Base-by-base conservation (phyloP, 1,284 basidiomycete genomes). In the Irpex sp. region DNA sequence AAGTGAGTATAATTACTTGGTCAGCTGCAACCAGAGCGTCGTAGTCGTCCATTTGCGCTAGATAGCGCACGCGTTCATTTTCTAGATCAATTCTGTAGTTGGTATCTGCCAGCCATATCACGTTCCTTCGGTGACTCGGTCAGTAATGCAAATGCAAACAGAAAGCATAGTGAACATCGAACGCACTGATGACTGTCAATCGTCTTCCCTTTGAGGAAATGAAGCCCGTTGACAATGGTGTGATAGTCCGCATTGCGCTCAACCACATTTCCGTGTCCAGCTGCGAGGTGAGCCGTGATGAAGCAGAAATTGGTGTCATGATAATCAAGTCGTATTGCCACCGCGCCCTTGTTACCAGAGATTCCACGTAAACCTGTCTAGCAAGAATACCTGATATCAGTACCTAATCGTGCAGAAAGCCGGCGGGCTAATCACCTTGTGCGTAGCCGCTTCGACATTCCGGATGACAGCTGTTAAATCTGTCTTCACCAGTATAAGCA, bases 291-390 rank as follows among this genome's bases (percentile, higher is more conserved):
- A 0, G 94, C 93, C 0, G 97, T 98, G 70, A 99, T 79, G 77
- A 99, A 96, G 77, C 97, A 99, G 70, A 99, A 90, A 57, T 86
- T 91, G 5, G 96, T 93, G 72, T 97, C 95, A 70, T 91, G 85
- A 69, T 94, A 92, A 51, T 98, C 91, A 64, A 99, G 81, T 19
- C 97, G 89, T 68, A 99, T 93, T 2, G 91, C 96, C 5, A 97
- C 93, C 8, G 94, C 96, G 21, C 94, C 94, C 78, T 97, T 99
- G 78, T 99, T 99, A 21, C 97, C 97, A 4, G 94, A 95, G 86
- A 99, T 95, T 13, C 97, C 97, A 62, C 94, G 88, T 47, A 99
- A 81, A 19, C 97, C 97, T 3, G 97, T 99, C 93, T 96, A 38
- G 31, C 31, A 31, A 31, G 31, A 31, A 44, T 26, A n/a, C 49